Evolutionary conservation across 1,139 yeast species (phyloP), one percentile per base, ranked within the genome.

Genomic region (Blastobotrys ciferrii): DNA sequence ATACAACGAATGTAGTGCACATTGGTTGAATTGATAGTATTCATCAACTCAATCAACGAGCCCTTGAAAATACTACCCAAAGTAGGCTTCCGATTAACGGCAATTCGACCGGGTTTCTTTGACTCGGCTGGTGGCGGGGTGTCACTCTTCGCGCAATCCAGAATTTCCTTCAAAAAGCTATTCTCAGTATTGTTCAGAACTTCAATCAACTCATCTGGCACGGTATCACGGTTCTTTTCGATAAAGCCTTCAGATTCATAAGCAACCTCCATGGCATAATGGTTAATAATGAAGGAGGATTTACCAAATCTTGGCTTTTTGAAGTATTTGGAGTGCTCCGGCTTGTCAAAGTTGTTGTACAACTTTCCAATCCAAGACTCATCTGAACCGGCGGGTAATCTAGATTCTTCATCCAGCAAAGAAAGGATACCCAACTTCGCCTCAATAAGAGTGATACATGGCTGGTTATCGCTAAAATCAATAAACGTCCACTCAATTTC

Each of bases 1-100:
- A 92, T 92, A 75, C 98, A 92, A 67, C 98, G 85, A 63, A 92
- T 92, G 64, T 92, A 92, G 68, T 92, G 98, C 38, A 85, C 98
- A 64, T 92, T 91, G 1, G 98, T 92, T 1, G 96, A 85, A 67
- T 91, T 81, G 53, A 92, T 92, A 1, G 98, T 92, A 47, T 73
- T 75, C 98, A 92, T 92, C 58, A 92, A 79, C 60, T 91, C 98
- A 58, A 88, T 86, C 69, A 92, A 77, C 3, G 98, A 91, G 53
- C 83, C 83, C 67, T 92, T 92, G 77, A 92, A 92, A 69, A 91
- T 88, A 6, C 95, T 86, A 35, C 98, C 98, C 52, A 92, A 76
- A 0, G 98, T 92, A 46, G 98, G 98, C 64, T 92, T 91, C 63
- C 85, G 82, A 57, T 75, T 80, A 6, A 83, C 80, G 18, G 76